Conservation (phyloP, 1,284 basidiomycete genomes). For the Cutaneotrichosporon sp. region DNA sequence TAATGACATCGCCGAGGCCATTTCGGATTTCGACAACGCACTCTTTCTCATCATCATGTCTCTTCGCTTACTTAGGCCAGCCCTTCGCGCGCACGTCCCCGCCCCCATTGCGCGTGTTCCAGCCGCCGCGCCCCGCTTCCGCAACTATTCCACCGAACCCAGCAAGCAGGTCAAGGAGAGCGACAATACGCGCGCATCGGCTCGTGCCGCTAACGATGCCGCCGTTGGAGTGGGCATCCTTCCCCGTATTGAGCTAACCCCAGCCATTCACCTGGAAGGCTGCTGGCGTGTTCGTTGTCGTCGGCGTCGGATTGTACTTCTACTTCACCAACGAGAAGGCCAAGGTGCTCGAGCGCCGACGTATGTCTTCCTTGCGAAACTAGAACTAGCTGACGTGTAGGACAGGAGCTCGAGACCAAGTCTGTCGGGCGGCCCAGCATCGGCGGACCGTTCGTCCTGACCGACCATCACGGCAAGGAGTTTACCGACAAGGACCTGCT, state of each 20-base stretch:
- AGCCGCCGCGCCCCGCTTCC: background rate
- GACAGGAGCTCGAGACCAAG: slow-evolving; percentile 63
- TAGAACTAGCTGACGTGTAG: slow-evolving; percentile 57
- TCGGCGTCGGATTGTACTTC: slow-evolving; percentile 76
- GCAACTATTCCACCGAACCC: slow-evolving; percentile 6
- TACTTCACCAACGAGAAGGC: slow-evolving; percentile 90
- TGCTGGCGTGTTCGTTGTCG: slow-evolving; percentile 75
- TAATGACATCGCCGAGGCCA: background rate
- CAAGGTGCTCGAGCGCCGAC: slow-evolving; percentile 69
- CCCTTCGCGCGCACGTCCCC: background rate
- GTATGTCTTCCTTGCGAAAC: slow-evolving; percentile 50
- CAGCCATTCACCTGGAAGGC: slow-evolving; percentile 86
- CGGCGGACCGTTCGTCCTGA: slow-evolving; percentile 83
- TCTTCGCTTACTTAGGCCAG: slow-evolving; percentile 3
- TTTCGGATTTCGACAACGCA: slow-evolving; percentile 1
- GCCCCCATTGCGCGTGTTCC: background rate
- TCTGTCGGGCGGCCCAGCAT: slow-evolving; percentile 68
- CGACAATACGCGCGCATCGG: slow-evolving; percentile 8
- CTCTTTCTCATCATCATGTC: slow-evolving; percentile 5
- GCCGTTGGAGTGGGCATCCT: slow-evolving; percentile 29
- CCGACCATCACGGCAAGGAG: slow-evolving; percentile 64
- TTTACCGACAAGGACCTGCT: slow-evolving; percentile 83
- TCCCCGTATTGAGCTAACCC: background rate
- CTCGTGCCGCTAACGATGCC: slow-evolving; percentile 24
- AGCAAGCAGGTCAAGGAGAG: background rate